Conservation (phyloP, 148 eudicot species). For the Fallopia convolvulus region DNA sequence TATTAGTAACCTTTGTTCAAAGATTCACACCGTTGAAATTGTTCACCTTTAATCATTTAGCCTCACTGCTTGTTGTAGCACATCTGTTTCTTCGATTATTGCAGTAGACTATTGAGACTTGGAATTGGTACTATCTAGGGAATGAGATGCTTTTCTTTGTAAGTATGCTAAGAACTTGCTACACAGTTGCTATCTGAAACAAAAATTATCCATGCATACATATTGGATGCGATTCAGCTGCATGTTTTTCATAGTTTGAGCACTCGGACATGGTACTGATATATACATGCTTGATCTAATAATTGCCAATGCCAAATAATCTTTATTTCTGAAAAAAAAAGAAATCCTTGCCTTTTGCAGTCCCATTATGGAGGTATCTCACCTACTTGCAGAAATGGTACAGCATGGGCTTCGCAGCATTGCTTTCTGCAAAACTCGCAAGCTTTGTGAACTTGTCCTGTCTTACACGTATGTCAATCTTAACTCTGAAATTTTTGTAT, state of each 20-base stretch:
- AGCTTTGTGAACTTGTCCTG: constrained; percentile 92
- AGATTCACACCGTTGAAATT: background rate
- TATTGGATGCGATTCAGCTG: background rate
- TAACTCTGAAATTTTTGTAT: background rate
- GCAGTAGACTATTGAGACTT: background rate
- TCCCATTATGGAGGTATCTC: constrained; percentile 69
- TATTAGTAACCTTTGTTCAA: background rate
- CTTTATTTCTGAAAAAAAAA: background rate
- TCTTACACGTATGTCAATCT: constrained; percentile 66
- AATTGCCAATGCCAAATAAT: background rate
- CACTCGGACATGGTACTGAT: background rate
- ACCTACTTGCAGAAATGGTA: constrained; percentile 80
- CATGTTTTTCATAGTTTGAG: background rate
- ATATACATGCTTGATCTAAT: background rate
- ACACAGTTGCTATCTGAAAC: background rate
- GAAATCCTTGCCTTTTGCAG: constrained; percentile 38
- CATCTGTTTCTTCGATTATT: background rate
- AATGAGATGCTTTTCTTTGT: background rate
- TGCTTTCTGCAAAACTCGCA: constrained; percentile 95
- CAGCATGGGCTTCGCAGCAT: constrained; percentile 96
- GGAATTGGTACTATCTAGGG: background rate
- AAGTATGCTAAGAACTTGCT: background rate
- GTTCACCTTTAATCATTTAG: background rate
- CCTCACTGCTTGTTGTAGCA: background rate
- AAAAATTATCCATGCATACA: background rate